These are phyloP conservation scores for Candida germanica DNA, from an alignment of 805 yeast species.

Conservation along the genomic window DNA sequence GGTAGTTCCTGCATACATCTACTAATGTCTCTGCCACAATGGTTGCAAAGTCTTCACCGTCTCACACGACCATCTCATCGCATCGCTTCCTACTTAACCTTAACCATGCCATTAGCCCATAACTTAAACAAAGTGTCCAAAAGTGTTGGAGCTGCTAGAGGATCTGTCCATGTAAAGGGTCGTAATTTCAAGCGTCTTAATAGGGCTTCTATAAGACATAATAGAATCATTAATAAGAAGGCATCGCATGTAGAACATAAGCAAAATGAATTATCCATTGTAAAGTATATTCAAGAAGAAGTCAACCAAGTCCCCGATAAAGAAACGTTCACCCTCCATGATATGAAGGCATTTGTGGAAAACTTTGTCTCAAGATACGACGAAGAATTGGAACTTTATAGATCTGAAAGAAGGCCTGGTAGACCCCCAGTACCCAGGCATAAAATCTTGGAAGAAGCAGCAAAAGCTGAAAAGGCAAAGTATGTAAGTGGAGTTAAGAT, in stretches of 20 bases:
- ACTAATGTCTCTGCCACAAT: too few species aligned
- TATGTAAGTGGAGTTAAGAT: constrained; percentile 65
- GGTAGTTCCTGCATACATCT: too few species aligned
- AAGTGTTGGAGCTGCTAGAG: constrained; percentile 51
- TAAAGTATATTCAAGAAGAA: constrained; percentile 46
- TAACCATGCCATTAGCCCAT: constrained; percentile 64
- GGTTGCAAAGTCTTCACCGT: too few species aligned
- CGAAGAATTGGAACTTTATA: constrained; percentile 66
- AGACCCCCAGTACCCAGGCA: constrained; percentile 79
- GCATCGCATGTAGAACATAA: constrained; percentile 54
- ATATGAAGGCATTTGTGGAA: constrained; percentile 58
- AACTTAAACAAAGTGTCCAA: constrained; percentile 64
- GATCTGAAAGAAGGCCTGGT: constrained; percentile 72
- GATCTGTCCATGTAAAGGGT: constrained; percentile 79
- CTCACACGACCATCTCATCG: too few species aligned
- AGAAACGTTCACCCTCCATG: constrained; percentile 48
- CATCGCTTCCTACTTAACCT: too few species aligned
- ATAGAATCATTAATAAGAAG: constrained; percentile 61
- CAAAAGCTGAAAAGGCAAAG: constrained; percentile 58
- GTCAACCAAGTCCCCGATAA: constrained; percentile 26
- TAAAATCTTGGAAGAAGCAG: constrained; percentile 58
- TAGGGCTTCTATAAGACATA: constrained; percentile 83
- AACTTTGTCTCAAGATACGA: constrained; percentile 67
- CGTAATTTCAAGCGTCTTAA: constrained; percentile 81
- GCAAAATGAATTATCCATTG: constrained; percentile 56